phyloP scores from a whole-genome alignment of 768 basidiomycete species.

The Leccinellum luteum region DNA sequence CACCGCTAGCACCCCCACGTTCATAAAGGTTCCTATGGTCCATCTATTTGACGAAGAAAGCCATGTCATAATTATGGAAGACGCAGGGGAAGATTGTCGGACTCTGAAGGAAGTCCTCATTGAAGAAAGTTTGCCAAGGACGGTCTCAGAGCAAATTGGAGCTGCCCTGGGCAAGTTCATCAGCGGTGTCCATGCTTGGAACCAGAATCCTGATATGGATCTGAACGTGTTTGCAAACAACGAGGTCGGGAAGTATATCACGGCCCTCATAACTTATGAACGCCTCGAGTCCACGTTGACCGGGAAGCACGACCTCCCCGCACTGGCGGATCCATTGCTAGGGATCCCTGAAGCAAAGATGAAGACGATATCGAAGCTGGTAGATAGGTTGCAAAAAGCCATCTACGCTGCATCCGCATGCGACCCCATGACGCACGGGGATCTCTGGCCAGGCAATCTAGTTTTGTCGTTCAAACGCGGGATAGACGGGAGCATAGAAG shows the following conservation, averaged over 20 bases:
- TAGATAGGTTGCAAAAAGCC: slow-evolving; percentile 26
- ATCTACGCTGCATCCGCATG: slow-evolving; percentile 29
- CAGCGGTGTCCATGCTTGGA: slow-evolving; percentile 49
- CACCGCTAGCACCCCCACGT: slow-evolving; percentile 25
- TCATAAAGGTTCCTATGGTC: slow-evolving; percentile 49
- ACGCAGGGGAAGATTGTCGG: slow-evolving; percentile 41
- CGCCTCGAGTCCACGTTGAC: slow-evolving; percentile 40
- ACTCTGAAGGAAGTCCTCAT: slow-evolving; percentile 43
- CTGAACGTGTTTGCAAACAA: slow-evolving; percentile 41
- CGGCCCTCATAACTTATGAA: slow-evolving; percentile 44
- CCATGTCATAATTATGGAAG: slow-evolving; percentile 61
- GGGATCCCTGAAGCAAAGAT: slow-evolving; percentile 38
- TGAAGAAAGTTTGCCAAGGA: slow-evolving; percentile 29
- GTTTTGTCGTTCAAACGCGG: slow-evolving; percentile 40
- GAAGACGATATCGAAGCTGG: slow-evolving; percentile 32
- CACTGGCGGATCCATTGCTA: slow-evolving; percentile 42
- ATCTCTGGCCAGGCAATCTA: slow-evolving; percentile 74
- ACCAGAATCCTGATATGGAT: slow-evolving; percentile 29
- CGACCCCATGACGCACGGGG: slow-evolving; percentile 44
- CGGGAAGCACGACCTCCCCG: slow-evolving; percentile 30
- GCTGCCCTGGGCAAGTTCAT: slow-evolving; percentile 53
- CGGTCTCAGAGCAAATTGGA: slow-evolving; percentile 46
- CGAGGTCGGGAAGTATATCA: slow-evolving; percentile 39
- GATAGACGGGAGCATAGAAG: slow-evolving; percentile 20
- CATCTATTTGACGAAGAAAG: slow-evolving; percentile 47